Evolutionary conservation across 2,329 filamentous ascomycete species (phyloP), one percentile per base, ranked within the genome.

Genomic region (Chrysoporthe puriensis): DNA sequence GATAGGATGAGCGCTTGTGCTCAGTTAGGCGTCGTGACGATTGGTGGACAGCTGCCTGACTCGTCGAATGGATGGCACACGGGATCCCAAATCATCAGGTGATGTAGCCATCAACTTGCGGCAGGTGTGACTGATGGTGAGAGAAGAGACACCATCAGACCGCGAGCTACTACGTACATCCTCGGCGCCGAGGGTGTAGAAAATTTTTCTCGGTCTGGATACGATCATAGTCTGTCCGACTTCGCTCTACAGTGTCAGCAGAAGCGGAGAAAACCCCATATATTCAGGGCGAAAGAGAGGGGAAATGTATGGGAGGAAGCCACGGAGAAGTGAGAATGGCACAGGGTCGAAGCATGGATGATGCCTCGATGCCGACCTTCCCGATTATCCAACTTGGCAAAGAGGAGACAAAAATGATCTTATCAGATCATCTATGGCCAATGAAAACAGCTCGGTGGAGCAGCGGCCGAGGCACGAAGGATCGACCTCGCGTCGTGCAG

Each of bases 371-470:
- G 14, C 48, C 52, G 54, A 59, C 62, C 66, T 64, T 54, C 57
- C 62, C 3, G 18, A 46, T 48, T 64, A 44, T 62, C 52, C 57
- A 56, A 48, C 57, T 34, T 58, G 58, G 50, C 50, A 69, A 60
- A 54, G 36, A 21, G 56, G 18, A 36, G 21, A 16, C 21, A 44
- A 52, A 54, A 42, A n/a, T 67, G 67, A 73, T 73, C 71, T 72
- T 72, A 72, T 72, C 70, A 72, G 72, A 73, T 73, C 71, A 73
- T 73, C 70, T 71, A 52, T 52, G 61, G 34, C 71, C 71, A 71
- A 72, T 72, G 43, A 66, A 52, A 26, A 61, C n/a, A 14, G 42
- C 43, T 48, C 48, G 42, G 36, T 43, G 58, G 48, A 50, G 52
- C 4, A 5, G 40, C 43, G 63, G 56, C 62, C 62, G 50, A 60